Base-by-base conservation (phyloP, 192 early-diverging fungal species). In the Funneliformis geosporum region DNA sequence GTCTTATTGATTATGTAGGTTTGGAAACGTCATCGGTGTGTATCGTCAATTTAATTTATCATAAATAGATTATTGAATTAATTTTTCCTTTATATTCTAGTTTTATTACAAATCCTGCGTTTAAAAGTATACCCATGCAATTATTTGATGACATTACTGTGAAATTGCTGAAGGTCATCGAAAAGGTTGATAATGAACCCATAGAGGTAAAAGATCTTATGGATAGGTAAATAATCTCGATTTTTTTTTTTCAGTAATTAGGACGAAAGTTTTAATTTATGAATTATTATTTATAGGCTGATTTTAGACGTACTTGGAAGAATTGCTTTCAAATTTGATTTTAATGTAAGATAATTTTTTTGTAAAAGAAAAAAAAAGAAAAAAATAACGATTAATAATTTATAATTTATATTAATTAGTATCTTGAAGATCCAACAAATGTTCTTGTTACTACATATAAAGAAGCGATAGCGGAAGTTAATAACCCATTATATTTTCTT, bases 391-490 rank as follows among this genome's bases (percentile, higher is more conserved):
- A 33, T 33, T 33, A 33, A 60, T n/a, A n/a, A n/a, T n/a, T n/a
- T n/a, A 18, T n/a, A n/a, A n/a, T n/a, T n/a, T n/a, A 60, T 5
- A 16, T n/a, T 60, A 60, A n/a, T n/a, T 60, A 60, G 59, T 16
- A 60, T 14, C 59, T 60, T 60, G 59, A 60, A 60, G 16, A 60
- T 60, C 59, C 59, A n/a, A n/a, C n/a, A n/a, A n/a, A n/a, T n/a
- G n/a, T n/a, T n/a, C n/a, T n/a, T n/a, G n/a, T n/a, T n/a, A n/a
- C n/a, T n/a, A n/a, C 59, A 0, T 60, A 60, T 33, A 0, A 33
- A 33, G 33, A 33, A 33, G 33, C 2, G 33, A 33, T 2, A 33
- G 33, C 33, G 1, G 59, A n/a, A 60, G 10, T 11, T n/a, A 16
- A 18, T 16, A 60, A 60, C 6, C 6, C 59, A n/a, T n/a, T 11